Conservation (phyloP, 495 filamentous ascomycete genomes). For the Aspergillus cavernicola region DNA sequence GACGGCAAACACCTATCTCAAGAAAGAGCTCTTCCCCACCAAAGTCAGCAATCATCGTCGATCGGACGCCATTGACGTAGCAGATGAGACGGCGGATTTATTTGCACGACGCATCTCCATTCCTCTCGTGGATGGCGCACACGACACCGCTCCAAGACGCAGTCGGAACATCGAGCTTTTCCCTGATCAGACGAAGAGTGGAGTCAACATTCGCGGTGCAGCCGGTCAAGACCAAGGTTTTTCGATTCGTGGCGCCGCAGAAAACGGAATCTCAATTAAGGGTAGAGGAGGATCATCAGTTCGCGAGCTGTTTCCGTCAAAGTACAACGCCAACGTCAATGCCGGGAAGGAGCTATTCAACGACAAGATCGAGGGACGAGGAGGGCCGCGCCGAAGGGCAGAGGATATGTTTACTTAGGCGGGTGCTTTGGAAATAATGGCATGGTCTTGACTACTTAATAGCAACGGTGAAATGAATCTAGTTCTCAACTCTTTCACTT, state of each 20-base stretch:
- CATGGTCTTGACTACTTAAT: too few relatives aligned
- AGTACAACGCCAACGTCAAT: slow-evolving; percentile 59
- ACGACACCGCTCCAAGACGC: slow-evolving; percentile 26
- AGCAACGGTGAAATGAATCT: too few relatives aligned
- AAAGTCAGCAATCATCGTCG: slow-evolving; percentile 61
- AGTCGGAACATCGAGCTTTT: slow-evolving; percentile 42
- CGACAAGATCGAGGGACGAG: slow-evolving; percentile 48
- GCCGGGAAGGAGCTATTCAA: slow-evolving; percentile 69
- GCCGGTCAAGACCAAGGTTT: slow-evolving; percentile 54
- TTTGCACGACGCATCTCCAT: slow-evolving; percentile 52
- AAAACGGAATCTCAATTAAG: slow-evolving; percentile 43
- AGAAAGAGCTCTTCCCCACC: slow-evolving; percentile 69
- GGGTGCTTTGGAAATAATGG: too few relatives aligned
- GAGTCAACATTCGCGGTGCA: slow-evolving; percentile 61
- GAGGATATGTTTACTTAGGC: slow-evolving; percentile 50
- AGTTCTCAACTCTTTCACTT: too few relatives aligned
- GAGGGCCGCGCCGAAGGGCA: slow-evolving; percentile 44
- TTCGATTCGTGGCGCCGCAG: slow-evolving; percentile 60
- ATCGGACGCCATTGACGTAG: slow-evolving; percentile 60
- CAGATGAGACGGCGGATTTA: slow-evolving; percentile 58
- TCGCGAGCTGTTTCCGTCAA: slow-evolving; percentile 69
- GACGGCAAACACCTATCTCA: slow-evolving; percentile 40
- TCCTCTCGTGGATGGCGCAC: slow-evolving; percentile 46
- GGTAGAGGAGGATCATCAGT: slow-evolving; percentile 45
- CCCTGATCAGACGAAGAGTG: slow-evolving; percentile 26